Base-by-base conservation (phyloP, 148 eudicot species). In the Arbutus unedo region DNA sequence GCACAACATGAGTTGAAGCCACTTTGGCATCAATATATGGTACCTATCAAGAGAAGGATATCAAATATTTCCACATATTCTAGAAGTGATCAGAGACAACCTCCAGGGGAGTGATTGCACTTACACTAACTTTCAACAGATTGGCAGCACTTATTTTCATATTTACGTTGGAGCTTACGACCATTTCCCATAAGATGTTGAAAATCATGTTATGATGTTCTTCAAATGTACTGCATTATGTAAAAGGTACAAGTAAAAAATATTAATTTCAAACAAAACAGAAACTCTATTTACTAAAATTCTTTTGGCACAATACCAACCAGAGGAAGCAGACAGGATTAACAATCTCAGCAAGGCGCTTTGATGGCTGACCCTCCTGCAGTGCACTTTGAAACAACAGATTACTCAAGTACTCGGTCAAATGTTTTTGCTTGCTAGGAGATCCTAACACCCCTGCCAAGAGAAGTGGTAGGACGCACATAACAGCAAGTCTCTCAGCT, bases 361-460 rank as follows among this genome's bases (percentile, higher is more conserved):
- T 89, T 51, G 77, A 80, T 71, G 87, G 76, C 84, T 56, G 80
- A 57, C 67, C 81, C 68, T 78, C 68, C 60, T 88, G 85, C 41
- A 81, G 81, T 38, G 93, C 86, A 86, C 86, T 89, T 88, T 87
- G 91, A 85, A 93, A 86, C 80, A 96, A 84, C 21, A 91, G 85
- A 84, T 86, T 92, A 77, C 89, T 91, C 83, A 96, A 87, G 92
- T 96, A 93, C 83, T 88, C 90, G 76, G 83, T 87, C 85, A 96
- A 90, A 31, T 87, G 82, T 78, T 91, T 92, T 79, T 79, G 97
- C 90, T 92, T 93, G 83, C 91, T 86, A 74, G 95, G 93, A 86
- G 89, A 88, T 77, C 99, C 97, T 57, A 93, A 87, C 25, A 96
- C 93, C 82, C 99, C 99, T 44, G 98, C 97, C 86, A 96, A 86